phyloP scores from a whole-genome alignment of 148 eudicot species.

The Linanthus parryae region DNA sequence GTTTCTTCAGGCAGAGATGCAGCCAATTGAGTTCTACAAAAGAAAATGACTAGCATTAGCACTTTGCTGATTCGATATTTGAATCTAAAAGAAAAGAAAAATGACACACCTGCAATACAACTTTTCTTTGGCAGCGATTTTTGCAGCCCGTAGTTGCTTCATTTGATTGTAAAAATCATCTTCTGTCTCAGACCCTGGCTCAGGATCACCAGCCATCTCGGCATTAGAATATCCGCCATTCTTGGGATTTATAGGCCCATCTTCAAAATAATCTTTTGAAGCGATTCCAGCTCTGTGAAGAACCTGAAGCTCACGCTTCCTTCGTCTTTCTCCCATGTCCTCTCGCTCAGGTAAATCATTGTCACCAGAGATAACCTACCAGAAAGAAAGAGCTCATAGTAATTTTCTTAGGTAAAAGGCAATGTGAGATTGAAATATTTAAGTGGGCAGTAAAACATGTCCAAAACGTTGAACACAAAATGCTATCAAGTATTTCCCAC shows the following conservation, averaged over 20 bases:
- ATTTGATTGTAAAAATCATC: slow-evolving; percentile 49
- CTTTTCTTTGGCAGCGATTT: slow-evolving; percentile 42
- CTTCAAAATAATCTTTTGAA: slow-evolving; percentile 30
- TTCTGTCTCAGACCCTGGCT: slow-evolving; percentile 36
- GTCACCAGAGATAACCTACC: slow-evolving; percentile 73
- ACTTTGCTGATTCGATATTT: no score
- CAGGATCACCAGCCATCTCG: slow-evolving; percentile 24
- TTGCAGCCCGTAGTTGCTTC: slow-evolving; percentile 35
- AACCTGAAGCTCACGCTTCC: slow-evolving; percentile 75
- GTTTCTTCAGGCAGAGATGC: slow-evolving; percentile 42
- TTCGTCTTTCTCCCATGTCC: slow-evolving; percentile 79
- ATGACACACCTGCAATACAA: slow-evolving; percentile 45
- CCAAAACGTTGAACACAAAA: no score
- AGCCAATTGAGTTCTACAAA: slow-evolving; percentile 32
- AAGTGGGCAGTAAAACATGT: no score
- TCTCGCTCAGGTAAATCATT: slow-evolving; percentile 85
- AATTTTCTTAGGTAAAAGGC: no score
- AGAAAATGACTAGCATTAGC: not conserved
- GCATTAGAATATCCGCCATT: slow-evolving; percentile 21
- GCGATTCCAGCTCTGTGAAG: slow-evolving; percentile 58
- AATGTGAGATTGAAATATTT: no score
- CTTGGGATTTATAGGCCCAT: slow-evolving; percentile 20
- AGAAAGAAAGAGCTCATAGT: no score
- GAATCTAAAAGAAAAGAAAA: not conserved
- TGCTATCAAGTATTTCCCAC: no score